These are phyloP conservation scores for Stagonosporopsis cucurbitacearum DNA, from an alignment of 2,329 filamentous ascomycete species.

Conservation along the genomic window DNA sequence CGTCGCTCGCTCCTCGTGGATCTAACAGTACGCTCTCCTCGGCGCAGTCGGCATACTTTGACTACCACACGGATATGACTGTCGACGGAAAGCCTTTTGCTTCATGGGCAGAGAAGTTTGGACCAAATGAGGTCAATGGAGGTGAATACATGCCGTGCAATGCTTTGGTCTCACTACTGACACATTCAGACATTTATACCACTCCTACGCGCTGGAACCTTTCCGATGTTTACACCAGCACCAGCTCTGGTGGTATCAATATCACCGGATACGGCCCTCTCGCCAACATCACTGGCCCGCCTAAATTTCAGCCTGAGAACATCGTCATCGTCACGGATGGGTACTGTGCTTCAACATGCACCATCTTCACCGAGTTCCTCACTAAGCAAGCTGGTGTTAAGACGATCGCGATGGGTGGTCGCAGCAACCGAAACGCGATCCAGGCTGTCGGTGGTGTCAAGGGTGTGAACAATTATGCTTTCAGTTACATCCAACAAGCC, in stretches of 20 bases:
- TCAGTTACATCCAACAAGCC: conserved; percentile 39
- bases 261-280: conserved; percentile 45
- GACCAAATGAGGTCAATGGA: conserved; percentile 39
- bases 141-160: conserved; percentile 17
- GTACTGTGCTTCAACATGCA: conserved; percentile 65
- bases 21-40: conserved; percentile 48
- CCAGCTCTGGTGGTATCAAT: conserved; percentile 45
- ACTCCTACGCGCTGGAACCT: conserved; percentile 45
- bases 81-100: conserved; percentile 59
- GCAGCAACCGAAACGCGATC: conserved; percentile 54
- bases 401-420: conserved; percentile 61
- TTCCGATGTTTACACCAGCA: conserved; percentile 39
- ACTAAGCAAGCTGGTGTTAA: conserved; percentile 61
- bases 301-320: conserved; percentile 62
- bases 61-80: conserved; percentile 56
- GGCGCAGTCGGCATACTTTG: conserved; percentile 53
- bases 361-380: conserved; percentile 63
- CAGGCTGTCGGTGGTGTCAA: conserved; percentile 63
- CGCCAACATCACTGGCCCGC: conserved; percentile 52
- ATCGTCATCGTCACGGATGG: conserved; percentile 64
- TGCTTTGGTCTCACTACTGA: conserved; percentile 10
- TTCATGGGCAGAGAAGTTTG: conserved; percentile 54
- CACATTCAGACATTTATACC: conserved; percentile 51
- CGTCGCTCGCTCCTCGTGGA: conserved; percentile 41
- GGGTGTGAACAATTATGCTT: conserved; percentile 52